Evolutionary conservation across 441 rosid genomes (phyloP), one percentile per base, ranked within the genome.

Genomic region (Eruca vesicaria): DNA sequence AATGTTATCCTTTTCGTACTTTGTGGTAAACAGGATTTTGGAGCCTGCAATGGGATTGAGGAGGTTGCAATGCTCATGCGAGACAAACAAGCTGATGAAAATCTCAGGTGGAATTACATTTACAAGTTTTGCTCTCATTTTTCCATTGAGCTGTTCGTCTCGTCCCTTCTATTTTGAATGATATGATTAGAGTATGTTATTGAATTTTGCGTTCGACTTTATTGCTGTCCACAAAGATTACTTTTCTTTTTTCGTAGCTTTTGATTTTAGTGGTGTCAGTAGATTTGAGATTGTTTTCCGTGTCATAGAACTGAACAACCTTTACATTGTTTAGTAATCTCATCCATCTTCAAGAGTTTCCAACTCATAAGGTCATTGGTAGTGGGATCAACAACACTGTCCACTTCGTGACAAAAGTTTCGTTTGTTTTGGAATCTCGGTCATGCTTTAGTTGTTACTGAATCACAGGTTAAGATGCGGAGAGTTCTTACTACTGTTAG

Each of bases 71-170:
- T 83, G 73, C 88, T 92, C 66, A 84, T 92, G 68, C 81, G 86
- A 81, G 97, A 90, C 85, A 92, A 90, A 66, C 94, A 90, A 88
- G 88, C 80, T 12, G 97, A 90, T 68, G 98, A 94, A 85, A 87
- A 88, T 82, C 98, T 94, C 77, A 90, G 97, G 98, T 87, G 71
- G 61, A 63, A 9, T 61, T 70, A 14, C 60, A 16, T 52, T 67
- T 26, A 57, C 65, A 35, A 58, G 11, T 6, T 26, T 28, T 23
- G 1, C 31, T 21, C 21, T 60, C 38, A 35, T 9, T 55, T 58
- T 58, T 21, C 63, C 41, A 52, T 7, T 33, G 19, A 50, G 55
- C 52, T 35, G 36, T 55, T 7, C 20, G 11, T 36, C 16, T n/a
- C n/a, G n/a, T n/a, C 59, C 29, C 8, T 52, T 7, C 14, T 6